These are phyloP conservation scores for Ceratocystis variospora DNA, from an alignment of 2,329 filamentous ascomycete genomes.

Conservation along the genomic window DNA sequence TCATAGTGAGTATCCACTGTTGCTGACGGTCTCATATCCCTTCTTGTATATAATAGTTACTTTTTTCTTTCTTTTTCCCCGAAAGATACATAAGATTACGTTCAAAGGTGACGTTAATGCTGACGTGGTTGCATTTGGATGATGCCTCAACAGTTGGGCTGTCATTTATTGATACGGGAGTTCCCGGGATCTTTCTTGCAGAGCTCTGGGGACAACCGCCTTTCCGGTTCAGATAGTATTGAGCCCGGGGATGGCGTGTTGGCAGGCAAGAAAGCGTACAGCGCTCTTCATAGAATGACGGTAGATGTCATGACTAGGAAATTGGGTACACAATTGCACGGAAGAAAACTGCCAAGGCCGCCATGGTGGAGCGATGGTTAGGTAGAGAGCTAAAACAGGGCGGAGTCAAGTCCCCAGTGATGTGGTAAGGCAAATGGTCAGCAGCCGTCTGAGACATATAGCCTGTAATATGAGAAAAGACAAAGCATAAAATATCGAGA, in stretches of 20 bases:
- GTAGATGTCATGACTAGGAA: conserved; percentile 52
- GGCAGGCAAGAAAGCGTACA: conserved; percentile 58
- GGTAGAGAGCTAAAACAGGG: background rate
- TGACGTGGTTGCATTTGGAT: background rate
- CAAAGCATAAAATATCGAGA: background rate
- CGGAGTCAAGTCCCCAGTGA: background rate
- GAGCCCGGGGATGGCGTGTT: conserved; percentile 49
- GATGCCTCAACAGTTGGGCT: background rate
- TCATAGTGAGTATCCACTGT: background rate
- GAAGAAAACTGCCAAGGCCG: conserved; percentile 24
- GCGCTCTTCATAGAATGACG: conserved; percentile 50
- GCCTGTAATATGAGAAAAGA: background rate
- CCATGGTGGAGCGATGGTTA: background rate
- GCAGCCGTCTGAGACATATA: background rate
- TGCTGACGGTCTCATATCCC: no score
- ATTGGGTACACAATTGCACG: conserved; percentile 44
- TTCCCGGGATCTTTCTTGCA: conserved; percentile 5
- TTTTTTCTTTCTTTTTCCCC: background rate
- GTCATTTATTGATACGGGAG: background rate
- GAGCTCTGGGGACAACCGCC: conserved; percentile 28
- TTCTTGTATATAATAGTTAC: no score
- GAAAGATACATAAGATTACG: background rate
- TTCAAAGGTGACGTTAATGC: background rate
- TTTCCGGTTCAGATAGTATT: conserved; percentile 46
- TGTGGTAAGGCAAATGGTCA: background rate